Base-by-base conservation (phyloP, 306 rosid genomes). In the Cucurbita moschata region DNA sequence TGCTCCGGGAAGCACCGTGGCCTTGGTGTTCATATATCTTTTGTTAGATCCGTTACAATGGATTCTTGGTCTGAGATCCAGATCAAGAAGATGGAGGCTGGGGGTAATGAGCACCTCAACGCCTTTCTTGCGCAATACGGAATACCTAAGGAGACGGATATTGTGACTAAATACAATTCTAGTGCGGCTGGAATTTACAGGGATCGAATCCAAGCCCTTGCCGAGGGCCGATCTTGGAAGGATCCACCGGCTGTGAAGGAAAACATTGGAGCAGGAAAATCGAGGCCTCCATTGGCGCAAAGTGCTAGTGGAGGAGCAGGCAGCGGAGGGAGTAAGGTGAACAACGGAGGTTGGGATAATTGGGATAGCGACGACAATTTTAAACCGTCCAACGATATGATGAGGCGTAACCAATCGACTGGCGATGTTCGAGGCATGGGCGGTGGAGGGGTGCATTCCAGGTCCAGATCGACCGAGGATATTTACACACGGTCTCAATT, bases 1-100 rank as follows among this genome's bases (percentile, higher is more conserved):
- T 95, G 99, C 86, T 95, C 99, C 71, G 99, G 97, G 61, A 95
- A 91, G 85, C 99, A 95, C 83, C 96, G 99, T 0, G 92, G 97
- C 37, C 95, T 92, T 54, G 92, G 96, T 6, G 96, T 92, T 14
- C 97, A 92, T 82, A 86, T 92, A 81, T 92, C 95, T 44, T 92
- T 92, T 72, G 97, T 92, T 72, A 91, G 96, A 85, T 89, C 97
- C 54, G 97, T 92, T 11, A 92, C 96, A 9, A 92, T 92, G 97
- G 97, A 92, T 60, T 84, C 97, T n/a, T 92, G 97, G 99, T 95
- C 97, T 52, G 96, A 95, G 64, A 83, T 95, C 78, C 99, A 95
- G 88, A 85, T 95, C 85, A 91, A 91, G 87, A 95, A 95, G 59
- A 91, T 91, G 99, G 99, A 91, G 78, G 82, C 93, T 12, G 99